phyloP scores from a whole-genome alignment of 2,329 filamentous ascomycete genomes.

The Nemania sp. region DNA sequence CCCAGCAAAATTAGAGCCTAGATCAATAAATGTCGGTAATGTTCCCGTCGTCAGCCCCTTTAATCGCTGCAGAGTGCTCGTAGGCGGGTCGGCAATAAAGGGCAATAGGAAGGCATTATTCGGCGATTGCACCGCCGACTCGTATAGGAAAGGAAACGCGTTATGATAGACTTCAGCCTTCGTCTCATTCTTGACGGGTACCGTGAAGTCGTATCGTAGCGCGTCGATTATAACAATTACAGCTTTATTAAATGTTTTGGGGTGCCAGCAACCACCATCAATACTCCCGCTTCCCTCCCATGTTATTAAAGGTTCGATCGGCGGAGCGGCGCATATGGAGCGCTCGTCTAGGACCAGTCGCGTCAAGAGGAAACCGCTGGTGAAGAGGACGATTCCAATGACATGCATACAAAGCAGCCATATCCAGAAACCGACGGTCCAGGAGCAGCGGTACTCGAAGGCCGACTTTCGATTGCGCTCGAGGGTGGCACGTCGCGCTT shows the following conservation, averaged over 20 bases:
- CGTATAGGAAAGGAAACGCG: slow-evolving; percentile 86
- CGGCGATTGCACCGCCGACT: slow-evolving; percentile 79
- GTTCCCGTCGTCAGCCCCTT: slow-evolving; percentile 97
- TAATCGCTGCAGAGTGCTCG: slow-evolving; percentile 88
- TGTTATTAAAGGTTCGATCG: slow-evolving; percentile 66
- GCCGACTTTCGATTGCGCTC: slow-evolving; percentile 61
- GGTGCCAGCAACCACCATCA: slow-evolving; percentile 90
- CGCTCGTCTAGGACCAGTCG: slow-evolving; percentile 82
- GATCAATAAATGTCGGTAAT: slow-evolving; percentile 91
- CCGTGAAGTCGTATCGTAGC: slow-evolving; percentile 94
- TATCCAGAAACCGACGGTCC: slow-evolving; percentile 75
- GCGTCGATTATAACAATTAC: slow-evolving; percentile 93
- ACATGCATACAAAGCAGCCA: slow-evolving; percentile 80
- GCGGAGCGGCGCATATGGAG: slow-evolving; percentile 76
- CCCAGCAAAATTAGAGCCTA: slow-evolving; percentile 94
- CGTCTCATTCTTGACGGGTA: slow-evolving; percentile 73
- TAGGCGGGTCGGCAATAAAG: slow-evolving; percentile 97
- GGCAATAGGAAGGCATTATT: slow-evolving; percentile 89
- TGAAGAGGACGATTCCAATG: slow-evolving; percentile 90
- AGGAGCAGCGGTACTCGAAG: slow-evolving; percentile 66
- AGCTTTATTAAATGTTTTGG: slow-evolving; percentile 91
- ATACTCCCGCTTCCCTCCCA: slow-evolving; percentile 59
- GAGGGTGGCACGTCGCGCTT: slow-evolving; percentile 60
- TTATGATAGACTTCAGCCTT: slow-evolving; percentile 80
- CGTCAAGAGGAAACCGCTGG: slow-evolving; percentile 92